Conservation (phyloP, 139 green algal genomes). For the Pseudopediastrum boryanum region DNA sequence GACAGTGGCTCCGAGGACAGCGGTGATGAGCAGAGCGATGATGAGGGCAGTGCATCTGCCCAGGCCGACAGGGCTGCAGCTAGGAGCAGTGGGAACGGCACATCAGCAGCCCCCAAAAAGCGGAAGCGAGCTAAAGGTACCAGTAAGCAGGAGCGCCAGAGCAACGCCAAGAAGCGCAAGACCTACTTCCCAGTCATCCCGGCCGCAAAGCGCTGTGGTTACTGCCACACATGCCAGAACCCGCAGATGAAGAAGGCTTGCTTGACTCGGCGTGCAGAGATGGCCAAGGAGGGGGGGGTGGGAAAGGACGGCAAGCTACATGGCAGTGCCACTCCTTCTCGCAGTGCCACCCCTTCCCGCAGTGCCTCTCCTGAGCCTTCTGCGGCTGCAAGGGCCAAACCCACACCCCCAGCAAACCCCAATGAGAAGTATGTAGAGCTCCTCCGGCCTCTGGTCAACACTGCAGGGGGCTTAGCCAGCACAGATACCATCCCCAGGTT, state of each 20-base stretch:
- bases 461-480: neutral
- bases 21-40: conserved; percentile 22
- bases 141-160: neutral
- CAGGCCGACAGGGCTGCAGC: too few species aligned
- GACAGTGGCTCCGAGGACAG: neutral
- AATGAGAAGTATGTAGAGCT: conserved; percentile 32
- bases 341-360: neutral
- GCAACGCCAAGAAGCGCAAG: conserved; percentile 10
- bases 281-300: neutral
- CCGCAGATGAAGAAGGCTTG: conserved; percentile 64
- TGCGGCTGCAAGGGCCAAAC: neutral
- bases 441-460: conserved; percentile 19
- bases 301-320: neutral
- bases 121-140: too few species aligned
- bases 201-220: conserved; percentile 42
- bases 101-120: conserved; percentile 5
- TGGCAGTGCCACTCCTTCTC: neutral
- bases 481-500: neutral
- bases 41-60: too few species aligned
- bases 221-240: conserved; percentile 62
- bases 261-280: conserved; percentile 35
- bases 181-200: conserved; percentile 26
- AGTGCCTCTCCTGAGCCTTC: neutral
- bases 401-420: neutral
- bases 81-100: too few species aligned